Percentiles rank a stretch among this genome's conserved stretches.
phyloP scores from a whole-genome alignment of 2,329 filamentous ascomycete genomes.

The Cyclaneusma minus region DNA sequence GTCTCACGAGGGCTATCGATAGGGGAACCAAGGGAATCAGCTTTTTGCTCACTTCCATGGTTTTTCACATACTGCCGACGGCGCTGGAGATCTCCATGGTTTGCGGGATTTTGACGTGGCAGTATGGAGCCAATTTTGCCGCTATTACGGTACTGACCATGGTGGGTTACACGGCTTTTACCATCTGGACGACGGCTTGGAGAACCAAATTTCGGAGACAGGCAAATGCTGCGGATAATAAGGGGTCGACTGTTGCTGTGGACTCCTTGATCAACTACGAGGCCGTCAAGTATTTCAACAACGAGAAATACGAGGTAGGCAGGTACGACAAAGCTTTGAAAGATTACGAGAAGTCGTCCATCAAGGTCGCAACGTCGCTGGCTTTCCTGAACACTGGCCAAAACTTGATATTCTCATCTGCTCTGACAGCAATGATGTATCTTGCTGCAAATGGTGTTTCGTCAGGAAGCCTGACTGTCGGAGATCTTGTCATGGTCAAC shows the following conservation, averaged over 20 bases:
- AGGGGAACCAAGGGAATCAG: conserved; percentile 97
- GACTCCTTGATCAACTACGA: conserved; percentile 98
- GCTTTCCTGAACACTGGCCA: conserved; percentile 89
- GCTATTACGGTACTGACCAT: conserved; percentile 83
- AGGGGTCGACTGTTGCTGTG: conserved; percentile 84
- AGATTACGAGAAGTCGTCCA: conserved; percentile 82
- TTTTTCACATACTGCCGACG: conserved; percentile 91
- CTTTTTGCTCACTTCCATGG: conserved; percentile 93
- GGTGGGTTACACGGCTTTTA: conserved; percentile 91
- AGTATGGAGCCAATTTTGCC: conserved; percentile 86
- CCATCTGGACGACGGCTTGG: conserved; percentile 93
- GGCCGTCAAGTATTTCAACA: conserved; percentile 99
- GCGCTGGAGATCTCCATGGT: conserved; percentile 90
- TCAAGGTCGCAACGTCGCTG: conserved; percentile 90
- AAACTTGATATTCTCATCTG: conserved; percentile 91
- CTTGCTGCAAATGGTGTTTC: conserved; percentile 83
- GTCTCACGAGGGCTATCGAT: conserved; percentile 85
- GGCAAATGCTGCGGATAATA: conserved; percentile 92
- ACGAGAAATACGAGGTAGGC: conserved; percentile 84
- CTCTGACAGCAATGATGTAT: conserved; percentile 96
- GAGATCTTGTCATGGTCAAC: conserved; percentile 96
- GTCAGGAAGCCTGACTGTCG: conserved; percentile 67
- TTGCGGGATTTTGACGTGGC: conserved; percentile 89
- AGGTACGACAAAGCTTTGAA: conserved; percentile 79
- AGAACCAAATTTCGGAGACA: conserved; percentile 90